These are phyloP conservation scores for Talaromyces thailandensis DNA, from an alignment of 495 filamentous ascomycete genomes.

Conservation along the genomic window DNA sequence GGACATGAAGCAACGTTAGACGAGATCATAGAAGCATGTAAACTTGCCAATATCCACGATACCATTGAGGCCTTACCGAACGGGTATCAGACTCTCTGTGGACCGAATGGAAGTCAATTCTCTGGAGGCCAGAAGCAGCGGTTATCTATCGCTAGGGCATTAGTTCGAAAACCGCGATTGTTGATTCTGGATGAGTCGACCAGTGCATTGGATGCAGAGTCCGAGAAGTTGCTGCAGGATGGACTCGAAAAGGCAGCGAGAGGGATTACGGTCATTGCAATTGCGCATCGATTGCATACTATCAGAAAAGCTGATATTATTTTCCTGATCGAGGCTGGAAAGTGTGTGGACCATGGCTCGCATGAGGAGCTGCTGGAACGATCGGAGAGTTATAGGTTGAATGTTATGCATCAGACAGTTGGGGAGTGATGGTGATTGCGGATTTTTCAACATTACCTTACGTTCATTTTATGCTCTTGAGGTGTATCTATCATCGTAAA, in stretches of 20 bases:
- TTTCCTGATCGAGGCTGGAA: constrained; percentile 40
- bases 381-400: constrained; percentile 49
- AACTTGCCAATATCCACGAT: constrained; percentile 19
- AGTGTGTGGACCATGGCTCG: constrained; percentile 38
- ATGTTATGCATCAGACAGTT: constrained; percentile 38
- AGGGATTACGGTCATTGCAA: constrained; percentile 31
- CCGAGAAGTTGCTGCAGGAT: constrained; percentile 40
- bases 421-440: constrained; percentile 15
- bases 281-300: constrained; percentile 52
- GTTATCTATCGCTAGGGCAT: constrained; percentile 63
- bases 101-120: constrained; percentile 26
- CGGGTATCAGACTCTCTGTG: constrained; percentile 49
- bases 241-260: constrained; percentile 30
- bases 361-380: constrained; percentile 45
- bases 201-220: constrained; percentile 39
- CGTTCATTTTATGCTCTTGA: too few species aligned
- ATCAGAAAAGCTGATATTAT: constrained; percentile 45
- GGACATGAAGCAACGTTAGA: constrained; percentile 37
- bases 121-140: constrained; percentile 48
- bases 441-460: too few species aligned
- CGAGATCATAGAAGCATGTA: constrained; percentile 33
- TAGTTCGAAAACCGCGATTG: constrained; percentile 74
- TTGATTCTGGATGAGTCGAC: constrained; percentile 54
- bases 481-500: too few species aligned
- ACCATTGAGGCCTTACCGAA: constrained; percentile 28